Base-by-base conservation (phyloP, 352 stramenopile species). In the Globisporangium takayamanum region DNA sequence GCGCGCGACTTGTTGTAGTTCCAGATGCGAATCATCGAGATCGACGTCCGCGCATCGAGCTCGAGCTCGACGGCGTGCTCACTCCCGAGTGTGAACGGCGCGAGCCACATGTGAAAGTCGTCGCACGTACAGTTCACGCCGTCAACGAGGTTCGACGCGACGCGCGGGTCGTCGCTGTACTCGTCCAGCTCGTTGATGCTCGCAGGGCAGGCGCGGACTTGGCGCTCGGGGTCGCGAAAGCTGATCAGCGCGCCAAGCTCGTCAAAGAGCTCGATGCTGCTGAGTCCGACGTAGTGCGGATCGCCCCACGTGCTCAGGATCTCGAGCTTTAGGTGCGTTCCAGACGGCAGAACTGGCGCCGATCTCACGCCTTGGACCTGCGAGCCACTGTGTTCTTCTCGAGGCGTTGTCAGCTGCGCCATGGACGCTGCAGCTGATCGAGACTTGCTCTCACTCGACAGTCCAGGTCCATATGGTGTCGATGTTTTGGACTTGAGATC, bases 1-100 rank as follows among this genome's bases (percentile, higher is more conserved):
- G 85, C 84, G 10, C 89, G 72, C 50, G 80, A 94, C 59, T 97
- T 97, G 66, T 97, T 97, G 70, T 97, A 97, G 63, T 97, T 97
- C 90, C 89, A 97, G 18, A 97, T 56, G 16, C 87, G 80, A 2
- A 97, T 57, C 83, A 96, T 94, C 7, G 85, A 89, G 3, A 97
- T 39, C 10, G 70, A 64, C 0, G 69, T 62, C 2, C 16, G 51
- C 0, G 58, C 22, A 6, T 74, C 64, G 30, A 97, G 59, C 48
- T 81, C 66, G 0, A 97, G 46, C 26, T 68, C 44, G 18, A 96
- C 70, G 18, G 73, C 75, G 52, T 95, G 84, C 7, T 69, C 26
- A 8, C 76, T 50, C 0, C 76, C 81, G 14, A 55, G 15, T 7
- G 80, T 85, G 50, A 84, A 97, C 12, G 90, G 90, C 12, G 89